Base-by-base conservation (phyloP, 2,329 filamentous ascomycete genomes). In the Sordariomycetes sp. region DNA sequence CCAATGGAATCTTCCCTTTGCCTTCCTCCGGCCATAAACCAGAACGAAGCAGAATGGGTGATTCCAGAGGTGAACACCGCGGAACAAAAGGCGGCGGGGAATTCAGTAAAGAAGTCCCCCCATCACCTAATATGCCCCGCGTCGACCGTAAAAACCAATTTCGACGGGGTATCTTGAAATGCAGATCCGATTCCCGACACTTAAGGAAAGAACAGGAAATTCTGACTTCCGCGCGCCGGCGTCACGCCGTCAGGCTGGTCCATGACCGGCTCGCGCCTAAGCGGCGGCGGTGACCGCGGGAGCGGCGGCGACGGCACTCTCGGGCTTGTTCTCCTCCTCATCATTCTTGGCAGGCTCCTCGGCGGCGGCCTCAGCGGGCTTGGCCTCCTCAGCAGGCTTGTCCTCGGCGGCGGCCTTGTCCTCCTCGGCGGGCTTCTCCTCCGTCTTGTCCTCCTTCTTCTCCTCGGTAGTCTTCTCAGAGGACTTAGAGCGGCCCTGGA, bases 151-250 rank as follows among this genome's bases (percentile, higher is more conserved):
- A 72, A 71, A 72, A 71, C 70, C 73, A 76, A 72, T 75, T 71
- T 76, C 69, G 71, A 75, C 71, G 74, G 76, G 76, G 76, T 78
- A 77, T 78, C 75, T 76, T 72, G 73, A 78, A 78, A 79, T 78
- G 76, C 76, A 78, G 72, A 76, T 73, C 74, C 73, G 74, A 70
- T 73, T 70, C 74, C 73, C 66, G 71, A 72, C 72, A 70, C 69
- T 68, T 66, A 35, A 52, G 52, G 52, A 32, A 20, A 56, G 52
- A 32, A 32, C 28, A 59, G 54, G 56, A 60, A 57, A 42, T 61
- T 52, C 8, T 32, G 3, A n/a, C 28, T 32, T 32, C 28, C 28
- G n/a, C 15, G 39, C n/a, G 39, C 7, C 6, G 39, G 39, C 15
- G 17, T n/a, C 15, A 45, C 39, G 15, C 39, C 8, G 7, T 22